A percentile compares a stretch with the other conserved stretches of the same genome.
These are phyloP conservation scores for Begonia peltatifolia DNA, from an alignment of 306 rosid species.

Conservation along the genomic window DNA sequence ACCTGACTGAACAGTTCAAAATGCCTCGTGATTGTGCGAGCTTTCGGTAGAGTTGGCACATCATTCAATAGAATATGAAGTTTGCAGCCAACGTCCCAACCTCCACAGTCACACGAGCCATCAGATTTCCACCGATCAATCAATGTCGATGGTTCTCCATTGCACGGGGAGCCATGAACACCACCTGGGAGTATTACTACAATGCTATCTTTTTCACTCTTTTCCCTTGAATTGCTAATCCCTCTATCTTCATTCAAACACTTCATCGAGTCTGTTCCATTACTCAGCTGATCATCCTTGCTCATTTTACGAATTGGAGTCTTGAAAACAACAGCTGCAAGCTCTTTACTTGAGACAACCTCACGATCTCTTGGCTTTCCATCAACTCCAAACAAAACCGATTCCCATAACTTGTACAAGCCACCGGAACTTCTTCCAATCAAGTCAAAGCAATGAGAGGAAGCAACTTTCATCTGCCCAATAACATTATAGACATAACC, in stretches of 20 bases:
- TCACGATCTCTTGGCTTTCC: conserved; percentile 31
- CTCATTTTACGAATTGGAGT: conserved; percentile 28
- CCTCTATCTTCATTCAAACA: conserved; percentile 29
- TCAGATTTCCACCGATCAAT: conserved; percentile 66
- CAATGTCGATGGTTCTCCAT: conserved; percentile 68
- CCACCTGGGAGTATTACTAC: conserved; percentile 72
- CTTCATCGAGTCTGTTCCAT: conserved; percentile 18
- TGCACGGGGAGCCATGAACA: conserved; percentile 54
- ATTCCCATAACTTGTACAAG: conserved; percentile 32
- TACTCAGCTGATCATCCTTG: conserved; percentile 12
- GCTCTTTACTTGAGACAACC: conserved; percentile 35
- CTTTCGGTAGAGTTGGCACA: conserved; percentile 11
- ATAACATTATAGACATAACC: conserved; percentile 51
- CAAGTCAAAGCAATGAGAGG: conserved; percentile 25
- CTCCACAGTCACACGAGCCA: conserved; percentile 89
- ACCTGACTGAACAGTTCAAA: conserved; percentile 67
- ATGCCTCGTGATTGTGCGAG: conserved; percentile 12
- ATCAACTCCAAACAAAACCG: conserved; percentile 44
- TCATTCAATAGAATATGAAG: conserved; percentile 51
- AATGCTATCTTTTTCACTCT: conserved; percentile 12
- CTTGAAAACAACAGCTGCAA: conserved; percentile 60
- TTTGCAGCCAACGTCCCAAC: conserved; percentile 96
- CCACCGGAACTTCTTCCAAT: conserved; percentile 15
- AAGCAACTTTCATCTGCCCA: conserved; percentile 63
- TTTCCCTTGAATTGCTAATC: conserved; percentile 28